Percentiles rank a stretch among this genome's conserved stretches.
Conservation (phyloP, 2,329 filamentous ascomycete genomes). For the Botrytis fragariae region DNA sequence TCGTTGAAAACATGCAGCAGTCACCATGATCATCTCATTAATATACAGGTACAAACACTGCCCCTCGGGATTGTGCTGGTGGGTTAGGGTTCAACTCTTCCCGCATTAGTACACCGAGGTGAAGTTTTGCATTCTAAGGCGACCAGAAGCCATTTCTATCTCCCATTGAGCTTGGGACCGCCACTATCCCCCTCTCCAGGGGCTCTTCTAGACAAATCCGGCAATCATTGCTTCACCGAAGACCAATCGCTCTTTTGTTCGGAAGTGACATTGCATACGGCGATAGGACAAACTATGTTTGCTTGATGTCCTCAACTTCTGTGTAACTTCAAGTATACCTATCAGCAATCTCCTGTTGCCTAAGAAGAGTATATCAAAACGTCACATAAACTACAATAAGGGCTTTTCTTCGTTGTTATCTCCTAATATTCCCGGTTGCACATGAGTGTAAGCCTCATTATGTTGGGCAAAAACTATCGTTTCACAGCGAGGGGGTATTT, state of each 20-base stretch:
- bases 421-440: constrained; percentile 12
- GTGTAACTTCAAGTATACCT: neutral
- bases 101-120: constrained; percentile 12
- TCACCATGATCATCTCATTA: neutral
- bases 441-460: constrained; percentile 13
- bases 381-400: neutral
- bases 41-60: neutral
- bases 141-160: neutral
- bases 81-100: constrained; percentile 2
- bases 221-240: neutral
- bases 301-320: neutral
- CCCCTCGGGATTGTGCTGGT: constrained; percentile 1
- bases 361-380: neutral
- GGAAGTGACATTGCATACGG: neutral
- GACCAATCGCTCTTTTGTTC: constrained; percentile 10
- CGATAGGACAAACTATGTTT: constrained; percentile 8
- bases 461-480: neutral
- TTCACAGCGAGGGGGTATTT: neutral
- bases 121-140: neutral
- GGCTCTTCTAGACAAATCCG: neutral
- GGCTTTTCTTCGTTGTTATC: constrained; percentile 6
- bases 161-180: neutral
- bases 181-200: neutral
- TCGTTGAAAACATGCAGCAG: constrained; percentile 1
- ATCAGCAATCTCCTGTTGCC: neutral